Evolutionary conservation across 2,329 filamentous ascomycete genomes (phyloP).

Genomic region (Aotearoamyces nothofagi): DNA sequence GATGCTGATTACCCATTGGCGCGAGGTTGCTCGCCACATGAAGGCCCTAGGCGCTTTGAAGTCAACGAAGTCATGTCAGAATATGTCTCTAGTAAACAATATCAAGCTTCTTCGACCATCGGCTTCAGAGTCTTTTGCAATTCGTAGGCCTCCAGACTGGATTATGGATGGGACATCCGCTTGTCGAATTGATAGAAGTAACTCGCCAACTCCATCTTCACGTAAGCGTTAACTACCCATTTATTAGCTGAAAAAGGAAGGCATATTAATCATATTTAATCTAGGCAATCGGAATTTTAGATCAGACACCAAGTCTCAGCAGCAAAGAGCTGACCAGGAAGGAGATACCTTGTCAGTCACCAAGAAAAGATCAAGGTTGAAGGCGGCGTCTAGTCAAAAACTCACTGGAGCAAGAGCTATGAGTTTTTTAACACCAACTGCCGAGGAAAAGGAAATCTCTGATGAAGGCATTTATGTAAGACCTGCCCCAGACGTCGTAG

Average conservation of each 20-base stretch:
- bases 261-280: too few species aligned
- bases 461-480: too few species aligned
- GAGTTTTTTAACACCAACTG: conserved; percentile 12
- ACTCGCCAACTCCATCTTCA: conserved; percentile 21
- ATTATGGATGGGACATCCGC: conserved; percentile 10
- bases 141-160: conserved; percentile 24
- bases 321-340: background rate
- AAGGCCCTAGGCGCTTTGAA: conserved; percentile 23
- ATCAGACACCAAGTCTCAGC: background rate
- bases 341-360: conserved; percentile 9
- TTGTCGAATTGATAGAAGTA: conserved; percentile 11
- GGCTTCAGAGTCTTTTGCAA: conserved; percentile 24
- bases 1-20: conserved; percentile 53
- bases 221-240: conserved; percentile 13
- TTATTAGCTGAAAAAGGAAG: too few species aligned
- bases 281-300: conserved; percentile 3
- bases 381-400: conserved; percentile 9
- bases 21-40: conserved; percentile 46
- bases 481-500: too few species aligned
- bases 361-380: conserved; percentile 13
- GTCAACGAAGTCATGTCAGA: conserved; percentile 5
- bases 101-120: conserved; percentile 22
- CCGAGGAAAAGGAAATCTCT: too few species aligned
- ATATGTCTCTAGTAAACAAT: conserved; percentile 5
- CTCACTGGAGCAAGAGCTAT: conserved; percentile 10